Evolutionary conservation across 2,329 filamentous ascomycete genomes (phyloP).

Genomic region (Hortaea sp.): DNA sequence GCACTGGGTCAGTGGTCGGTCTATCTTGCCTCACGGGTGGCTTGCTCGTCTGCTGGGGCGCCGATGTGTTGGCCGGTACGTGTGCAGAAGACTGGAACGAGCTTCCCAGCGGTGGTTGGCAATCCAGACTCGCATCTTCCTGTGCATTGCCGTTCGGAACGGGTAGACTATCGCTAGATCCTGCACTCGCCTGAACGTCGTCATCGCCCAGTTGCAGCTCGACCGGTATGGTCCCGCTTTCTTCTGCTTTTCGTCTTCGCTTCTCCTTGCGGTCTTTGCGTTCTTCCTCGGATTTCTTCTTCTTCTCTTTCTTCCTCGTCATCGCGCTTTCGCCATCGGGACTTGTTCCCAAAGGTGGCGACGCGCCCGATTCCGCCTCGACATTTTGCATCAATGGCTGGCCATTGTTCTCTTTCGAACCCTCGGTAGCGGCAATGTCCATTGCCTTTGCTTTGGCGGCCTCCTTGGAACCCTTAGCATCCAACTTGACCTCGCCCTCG

Average conservation of each 20-base stretch:
- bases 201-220: slow-evolving; percentile 65
- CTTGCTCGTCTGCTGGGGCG: slow-evolving; percentile 8
- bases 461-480: slow-evolving; percentile 1
- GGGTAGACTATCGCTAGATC: neutral
- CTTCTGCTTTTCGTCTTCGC: slow-evolving; percentile 72
- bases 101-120: neutral
- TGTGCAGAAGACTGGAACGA: neutral
- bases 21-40: slow-evolving; percentile 43
- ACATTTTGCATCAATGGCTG: neutral
- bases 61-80: neutral
- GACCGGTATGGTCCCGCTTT: slow-evolving; percentile 76
- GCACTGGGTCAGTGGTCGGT: slow-evolving; percentile 80
- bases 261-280: slow-evolving; percentile 86
- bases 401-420: neutral
- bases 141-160: neutral
- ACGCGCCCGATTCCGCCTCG: slow-evolving; percentile 6
- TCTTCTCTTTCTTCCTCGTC: slow-evolving; percentile 80
- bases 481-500: slow-evolving; percentile 24
- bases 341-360: slow-evolving; percentile 12
- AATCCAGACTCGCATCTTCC: neutral
- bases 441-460: slow-evolving; percentile 5
- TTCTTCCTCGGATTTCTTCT: slow-evolving; percentile 88
- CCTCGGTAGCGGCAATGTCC: slow-evolving; percentile 2
- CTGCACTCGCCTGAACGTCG: slow-evolving; percentile 36
- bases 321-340: slow-evolving; percentile 16